These are phyloP conservation scores for Spatholobus suberectus DNA, from an alignment of 306 rosid species.

Conservation along the genomic window DNA sequence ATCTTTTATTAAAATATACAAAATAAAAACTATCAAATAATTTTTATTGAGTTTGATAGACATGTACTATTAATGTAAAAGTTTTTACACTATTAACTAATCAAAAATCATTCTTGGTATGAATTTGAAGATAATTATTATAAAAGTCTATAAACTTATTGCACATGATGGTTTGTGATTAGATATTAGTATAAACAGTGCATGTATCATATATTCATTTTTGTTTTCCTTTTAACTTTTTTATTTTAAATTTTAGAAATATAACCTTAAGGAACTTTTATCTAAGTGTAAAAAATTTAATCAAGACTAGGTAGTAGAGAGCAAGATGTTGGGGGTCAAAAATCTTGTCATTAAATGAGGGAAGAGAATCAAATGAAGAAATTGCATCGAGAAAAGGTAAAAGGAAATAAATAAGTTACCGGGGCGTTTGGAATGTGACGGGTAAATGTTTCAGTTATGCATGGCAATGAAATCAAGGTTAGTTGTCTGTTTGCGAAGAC, in stretches of 20 bases:
- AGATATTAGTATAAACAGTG: no score
- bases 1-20: no score
- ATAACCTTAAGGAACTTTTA: background rate
- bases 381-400: slow-evolving; percentile 8
- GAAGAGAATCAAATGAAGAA: slow-evolving; percentile 20
- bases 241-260: background rate
- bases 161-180: no score
- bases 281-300: background rate
- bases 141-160: no score
- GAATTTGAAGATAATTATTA: no score
- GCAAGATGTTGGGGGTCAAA: background rate
- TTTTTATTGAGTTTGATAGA: no score
- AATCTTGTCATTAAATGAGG: slow-evolving; percentile 43
- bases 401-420: background rate
- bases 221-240: no score
- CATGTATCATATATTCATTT: background rate
- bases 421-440: slow-evolving; percentile 29
- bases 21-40: no score
- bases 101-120: no score
- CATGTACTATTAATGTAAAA: no score
- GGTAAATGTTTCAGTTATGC: slow-evolving; percentile 60
- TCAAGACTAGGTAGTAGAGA: background rate
- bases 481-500: slow-evolving; percentile 68
- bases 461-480: slow-evolving; percentile 54
- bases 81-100: no score